Base-by-base conservation (phyloP, 108 stramenopile species). In the Asterionellopsis glacialis region DNA sequence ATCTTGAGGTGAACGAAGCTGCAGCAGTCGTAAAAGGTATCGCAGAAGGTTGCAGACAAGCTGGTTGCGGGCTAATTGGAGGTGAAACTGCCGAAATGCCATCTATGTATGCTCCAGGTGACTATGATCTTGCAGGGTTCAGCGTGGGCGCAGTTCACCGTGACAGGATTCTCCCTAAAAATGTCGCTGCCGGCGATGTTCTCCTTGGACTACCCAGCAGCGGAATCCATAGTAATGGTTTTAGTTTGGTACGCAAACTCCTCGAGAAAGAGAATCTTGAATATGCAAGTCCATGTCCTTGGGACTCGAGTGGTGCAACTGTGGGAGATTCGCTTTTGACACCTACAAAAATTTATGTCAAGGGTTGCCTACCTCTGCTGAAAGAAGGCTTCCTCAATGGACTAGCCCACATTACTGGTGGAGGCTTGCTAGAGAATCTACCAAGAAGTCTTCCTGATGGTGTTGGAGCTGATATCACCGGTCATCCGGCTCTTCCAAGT, bases 71-170 rank as follows among this genome's bases (percentile, higher is more conserved):
- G 11, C 82, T 98, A 12, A 91, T 96, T 69, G 98, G 98, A 15
- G 98, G 98, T 10, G 98, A 98, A 72, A 97, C 98, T 22, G 98
- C 98, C n/a, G 98, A 98, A 62, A 98, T 98, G 96, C 96, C 98
- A n/a, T 93, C 92, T 52, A 95, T 98, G 95, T 98, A 98, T 66
- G 83, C 83, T n/a, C 85, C 88, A 21, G 98, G 96, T 25, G 94
- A 96, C 61, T 98, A 97, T 70, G 98, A 98, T 81, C 72, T 98
- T 40, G 98, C 96, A 44, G 98, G 98, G 33, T 98, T 98, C 65
- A 82, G 83, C 53, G 98, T 98, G 23, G 98, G 98, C 33, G 98
- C 98, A n/a, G 96, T 98, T 18, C 63, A 73, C 55, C 82, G 79
- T 59, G 80, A 77, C 54, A 68, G 68, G 41, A 90, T 97, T 23